Evolutionary conservation across 2,329 filamentous ascomycete species (phyloP), one percentile per base, ranked within the genome.

Genomic region (Aspergillus udagawae): DNA sequence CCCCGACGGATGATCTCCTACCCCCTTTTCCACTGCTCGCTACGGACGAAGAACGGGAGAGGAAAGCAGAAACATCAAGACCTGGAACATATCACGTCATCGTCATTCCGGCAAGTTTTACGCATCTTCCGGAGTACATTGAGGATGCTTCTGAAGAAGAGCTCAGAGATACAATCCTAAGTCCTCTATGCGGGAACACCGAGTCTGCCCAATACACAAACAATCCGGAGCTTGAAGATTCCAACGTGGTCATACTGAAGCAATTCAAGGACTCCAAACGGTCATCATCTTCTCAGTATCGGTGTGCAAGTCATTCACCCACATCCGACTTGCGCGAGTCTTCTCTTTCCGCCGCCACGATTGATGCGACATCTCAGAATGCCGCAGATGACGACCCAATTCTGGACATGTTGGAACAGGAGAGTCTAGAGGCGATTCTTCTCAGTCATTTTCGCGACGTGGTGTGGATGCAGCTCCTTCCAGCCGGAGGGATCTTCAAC

Each of bases 11-110:
- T 23, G 81, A 84, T 64, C 68, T 76, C n/a, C 71, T 85, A 12
- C 82, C 83, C 21, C 79, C 79, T 2, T 86, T 85, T 67, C 69
- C 78, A 32, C 67, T 72, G 14, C 74, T 86, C 54, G 80, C 75
- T 1, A 83, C 75, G 28, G 83, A 86, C 59, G 82, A 84, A 61
- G 83, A 85, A 28, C 75, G 83, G 44, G 83, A 86, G 65, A 77
- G 73, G 57, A 85, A 85, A 65, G 83, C 83, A 17, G 76, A 80
- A 52, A 71, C 70, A 7, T 74, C 75, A 41, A 71, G 69, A 35
- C 82, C 83, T 1, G 83, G 83, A 17, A 83, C 81, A 1, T 85
- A 80, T 66, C 76, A 80, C 65, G 80, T 85, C 21, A 73, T 85
- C 21, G 77, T 80, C 54, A 82, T 82, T 44, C 82, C 79, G 4